Percentiles rank a stretch among this genome's conserved stretches.
These are phyloP conservation scores for Solanum medicagineum DNA, from an alignment of 257 asterid genomes.

Conservation along the genomic window DNA sequence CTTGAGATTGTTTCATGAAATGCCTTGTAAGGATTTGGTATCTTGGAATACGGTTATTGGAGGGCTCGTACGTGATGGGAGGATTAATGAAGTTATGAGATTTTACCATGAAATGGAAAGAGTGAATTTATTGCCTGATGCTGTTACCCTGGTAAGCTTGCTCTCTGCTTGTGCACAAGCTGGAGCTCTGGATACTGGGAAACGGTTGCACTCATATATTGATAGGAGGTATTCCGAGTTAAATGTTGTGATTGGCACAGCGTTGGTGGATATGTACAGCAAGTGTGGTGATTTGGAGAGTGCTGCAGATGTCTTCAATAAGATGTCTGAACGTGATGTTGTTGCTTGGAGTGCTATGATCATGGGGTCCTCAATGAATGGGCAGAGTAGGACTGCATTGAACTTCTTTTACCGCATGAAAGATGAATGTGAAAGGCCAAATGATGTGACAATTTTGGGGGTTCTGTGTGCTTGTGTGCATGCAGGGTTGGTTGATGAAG, in stretches of 20 bases:
- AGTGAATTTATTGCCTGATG: conserved; percentile 4
- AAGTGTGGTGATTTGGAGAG: conserved; percentile 8
- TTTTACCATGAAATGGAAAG: conserved; percentile 1
- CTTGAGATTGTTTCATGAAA: conserved; percentile 1
- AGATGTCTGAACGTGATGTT: conserved; percentile 5
- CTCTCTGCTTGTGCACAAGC: conserved; percentile 10
- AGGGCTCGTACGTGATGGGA: conserved; percentile 5
- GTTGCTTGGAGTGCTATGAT: conserved; percentile 15
- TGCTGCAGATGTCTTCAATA: conserved; percentile 4
- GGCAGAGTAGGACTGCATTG: conserved; percentile 6
- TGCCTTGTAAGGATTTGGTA: conserved; percentile 6
- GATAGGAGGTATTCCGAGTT: not conserved
- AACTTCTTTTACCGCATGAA: conserved; percentile 7
- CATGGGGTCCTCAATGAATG: conserved; percentile 14
- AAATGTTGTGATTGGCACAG: conserved; percentile 2
- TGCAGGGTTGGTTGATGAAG: conserved; percentile 14
- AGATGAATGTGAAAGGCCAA: conserved; percentile 5
- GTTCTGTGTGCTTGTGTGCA: conserved; percentile 15
- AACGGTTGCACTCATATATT: conserved; percentile 5
- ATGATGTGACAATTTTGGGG: conserved; percentile 11
- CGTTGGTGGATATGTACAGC: conserved; percentile 6
- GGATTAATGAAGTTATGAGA: conserved; percentile 10
- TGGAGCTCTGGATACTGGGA: conserved; percentile 11
- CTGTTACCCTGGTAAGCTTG: conserved; percentile 3
- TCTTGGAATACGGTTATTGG: conserved; percentile 13